Percentiles rank a stretch among this genome's conserved stretches.
phyloP scores from a whole-genome alignment of 208 protist species.

The Wallacemonas sp. region DNA sequence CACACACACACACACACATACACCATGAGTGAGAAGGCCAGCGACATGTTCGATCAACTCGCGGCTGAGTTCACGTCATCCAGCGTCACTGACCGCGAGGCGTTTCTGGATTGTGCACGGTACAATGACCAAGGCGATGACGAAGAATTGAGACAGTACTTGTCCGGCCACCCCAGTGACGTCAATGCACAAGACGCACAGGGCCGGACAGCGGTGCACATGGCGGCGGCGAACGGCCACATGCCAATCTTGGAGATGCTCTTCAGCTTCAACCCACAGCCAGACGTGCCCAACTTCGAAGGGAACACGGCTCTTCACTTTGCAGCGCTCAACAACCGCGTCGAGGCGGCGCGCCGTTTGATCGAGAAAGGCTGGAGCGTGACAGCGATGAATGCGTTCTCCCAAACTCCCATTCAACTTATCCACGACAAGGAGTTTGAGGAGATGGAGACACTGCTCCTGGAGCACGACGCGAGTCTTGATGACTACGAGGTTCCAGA shows the following conservation, averaged over 20 bases:
- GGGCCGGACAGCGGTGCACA: conserved; percentile 81
- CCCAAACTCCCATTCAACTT: conserved; percentile 68
- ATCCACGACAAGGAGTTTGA: conserved; percentile 83
- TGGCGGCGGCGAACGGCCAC: conserved; percentile 87
- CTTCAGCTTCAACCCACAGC: conserved; percentile 47
- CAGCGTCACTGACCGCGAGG: conserved; percentile 55
- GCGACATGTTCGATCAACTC: not conserved
- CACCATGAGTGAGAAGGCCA: not conserved
- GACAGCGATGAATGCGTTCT: conserved; percentile 50
- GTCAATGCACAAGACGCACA: conserved; percentile 67
- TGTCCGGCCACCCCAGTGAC: conserved; percentile 43
- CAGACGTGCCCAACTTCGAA: conserved; percentile 72
- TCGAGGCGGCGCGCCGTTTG: conserved; percentile 57
- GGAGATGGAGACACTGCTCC: conserved; percentile 80
- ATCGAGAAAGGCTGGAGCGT: conserved; percentile 59
- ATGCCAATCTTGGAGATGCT: conserved; percentile 72
- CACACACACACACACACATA: not conserved
- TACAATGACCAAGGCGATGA: conserved; percentile 83
- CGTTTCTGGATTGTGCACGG: conserved; percentile 80
- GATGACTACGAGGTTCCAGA: conserved; percentile 42
- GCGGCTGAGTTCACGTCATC: not conserved
- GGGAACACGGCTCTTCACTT: conserved; percentile 89
- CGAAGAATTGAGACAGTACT: conserved; percentile 36
- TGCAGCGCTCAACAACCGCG: conserved; percentile 85
- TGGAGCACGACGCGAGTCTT: conserved; percentile 65